Conservation (phyloP, 2,329 filamentous ascomycete genomes). For the Stachybotrys elegans region DNA sequence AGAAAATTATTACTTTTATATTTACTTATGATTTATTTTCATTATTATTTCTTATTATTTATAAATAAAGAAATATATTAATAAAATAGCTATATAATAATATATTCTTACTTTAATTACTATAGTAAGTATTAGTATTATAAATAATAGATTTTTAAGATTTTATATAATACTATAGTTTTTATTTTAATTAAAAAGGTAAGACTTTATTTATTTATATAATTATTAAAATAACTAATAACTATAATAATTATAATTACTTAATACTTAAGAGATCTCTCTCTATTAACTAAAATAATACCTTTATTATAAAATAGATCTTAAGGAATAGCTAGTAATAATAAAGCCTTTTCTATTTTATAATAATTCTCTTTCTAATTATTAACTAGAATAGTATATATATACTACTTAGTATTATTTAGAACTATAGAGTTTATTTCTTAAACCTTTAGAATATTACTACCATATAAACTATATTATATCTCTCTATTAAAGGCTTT, state of each 20-base stretch:
- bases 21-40: too few species aligned
- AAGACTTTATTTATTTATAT: background rate
- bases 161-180: background rate
- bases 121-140: background rate
- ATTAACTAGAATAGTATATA: background rate
- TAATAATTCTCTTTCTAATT: background rate
- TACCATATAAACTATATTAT: too few species aligned
- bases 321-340: background rate
- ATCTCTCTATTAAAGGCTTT: too few species aligned
- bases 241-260: background rate
- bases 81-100: slow-evolving; percentile 1
- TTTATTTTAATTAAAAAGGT: too few species aligned
- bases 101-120: background rate
- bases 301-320: background rate
- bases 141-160: background rate
- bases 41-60: slow-evolving; percentile 1
- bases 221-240: background rate
- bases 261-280: too few species aligned
- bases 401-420: too few species aligned
- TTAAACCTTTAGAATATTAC: too few species aligned
- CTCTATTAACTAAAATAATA: background rate
- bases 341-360: background rate
- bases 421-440: too few species aligned
- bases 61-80: slow-evolving; percentile 1
- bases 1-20: background rate